Base-by-base conservation (phyloP, 1,139 yeast genomes). In the Zygotorulaspora mrakii region DNA sequence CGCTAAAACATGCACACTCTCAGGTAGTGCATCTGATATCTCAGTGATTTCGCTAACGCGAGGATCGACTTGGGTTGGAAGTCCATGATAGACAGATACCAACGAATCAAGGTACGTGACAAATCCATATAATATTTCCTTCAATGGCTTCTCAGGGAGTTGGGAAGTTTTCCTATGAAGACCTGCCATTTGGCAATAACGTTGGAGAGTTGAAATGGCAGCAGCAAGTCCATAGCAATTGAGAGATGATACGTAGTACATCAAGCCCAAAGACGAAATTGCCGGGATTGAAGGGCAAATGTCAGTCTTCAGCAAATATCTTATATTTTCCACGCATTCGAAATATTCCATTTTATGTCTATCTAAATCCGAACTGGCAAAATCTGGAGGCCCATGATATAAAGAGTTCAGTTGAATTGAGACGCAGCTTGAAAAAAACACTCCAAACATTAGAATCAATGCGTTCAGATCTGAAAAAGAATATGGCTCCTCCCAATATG, bases 161-260 rank as follows among this genome's bases (percentile, higher is more conserved):
- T 25, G n/a, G 9, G 29, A 25, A 11, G 16, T 25, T 7, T 25
- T 25, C 13, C 16, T 25, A 13, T 25, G 29, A 13, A 25, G 29
- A n/a, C 29, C 29, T 11, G 29, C 29, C 13, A 25, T n/a, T 7
- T 25, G 29, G 7, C 29, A 11, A n/a, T 25, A 25, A 3, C 29
- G 13, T 25, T 11, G 16, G 4, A 25, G 16, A 25, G 16, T n/a
- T 13, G 29, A 25, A 25, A 25, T 13, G 5, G 13, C 16, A 4
- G 29, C 29, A 25, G 29, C 29, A 25, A 25, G 29, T 13, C 29
- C 29, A 13, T 25, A 25, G 7, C 29, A 25, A 13, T 25, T 25
- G 16, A 25, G 13, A 4, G 29, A 25, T 4, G 29, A 25, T 11
- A 25, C 29, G 13, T 25, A 25, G 13, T 25, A 25, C 13, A 25